These are phyloP conservation scores for Jasminum sambac DNA, from an alignment of 257 asterid species.

Conservation along the genomic window DNA sequence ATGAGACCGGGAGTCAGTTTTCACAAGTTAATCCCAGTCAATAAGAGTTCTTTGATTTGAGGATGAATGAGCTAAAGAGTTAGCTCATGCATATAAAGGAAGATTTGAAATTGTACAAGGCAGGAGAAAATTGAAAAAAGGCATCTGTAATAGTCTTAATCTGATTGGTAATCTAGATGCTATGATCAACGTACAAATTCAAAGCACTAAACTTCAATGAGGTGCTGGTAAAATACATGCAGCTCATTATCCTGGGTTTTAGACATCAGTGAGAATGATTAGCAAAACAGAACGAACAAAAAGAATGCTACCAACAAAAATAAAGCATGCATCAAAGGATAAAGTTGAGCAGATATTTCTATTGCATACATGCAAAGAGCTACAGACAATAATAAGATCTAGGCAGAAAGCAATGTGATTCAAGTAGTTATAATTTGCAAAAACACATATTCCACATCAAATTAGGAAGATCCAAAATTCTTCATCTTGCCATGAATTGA, in stretches of 20 bases:
- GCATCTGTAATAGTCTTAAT: slow-evolving; percentile 11
- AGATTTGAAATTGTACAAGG: slow-evolving; percentile 8
- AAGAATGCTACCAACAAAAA: not conserved
- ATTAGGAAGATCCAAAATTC: not conserved
- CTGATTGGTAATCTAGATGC: not conserved
- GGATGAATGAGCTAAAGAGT: slow-evolving; percentile 2
- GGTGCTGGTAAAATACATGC: slow-evolving; percentile 12
- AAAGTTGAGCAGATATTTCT: slow-evolving; percentile 17
- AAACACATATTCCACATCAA: slow-evolving; percentile 12
- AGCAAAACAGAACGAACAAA: not conserved
- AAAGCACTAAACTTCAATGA: slow-evolving; percentile 4
- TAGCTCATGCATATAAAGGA: slow-evolving; percentile 2
- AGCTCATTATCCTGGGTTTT: not conserved
- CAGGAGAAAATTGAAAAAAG: slow-evolving; percentile 11
- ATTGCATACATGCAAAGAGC: slow-evolving; percentile 3
- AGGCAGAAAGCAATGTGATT: slow-evolving; percentile 4
- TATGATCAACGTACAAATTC: slow-evolving; percentile 9
- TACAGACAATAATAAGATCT: slow-evolving; percentile 11
- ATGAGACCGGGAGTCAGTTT: slow-evolving; percentile 21
- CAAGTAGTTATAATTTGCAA: slow-evolving; percentile 12
- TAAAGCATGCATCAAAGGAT: not conserved
- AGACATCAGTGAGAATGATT: not conserved
- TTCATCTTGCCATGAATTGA: slow-evolving; percentile 18
- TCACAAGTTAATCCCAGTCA: slow-evolving; percentile 6
- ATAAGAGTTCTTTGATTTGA: slow-evolving; percentile 1